Evolutionary conservation across 2,329 filamentous ascomycete species (phyloP).

Genomic region (Westerdykella ornata): DNA sequence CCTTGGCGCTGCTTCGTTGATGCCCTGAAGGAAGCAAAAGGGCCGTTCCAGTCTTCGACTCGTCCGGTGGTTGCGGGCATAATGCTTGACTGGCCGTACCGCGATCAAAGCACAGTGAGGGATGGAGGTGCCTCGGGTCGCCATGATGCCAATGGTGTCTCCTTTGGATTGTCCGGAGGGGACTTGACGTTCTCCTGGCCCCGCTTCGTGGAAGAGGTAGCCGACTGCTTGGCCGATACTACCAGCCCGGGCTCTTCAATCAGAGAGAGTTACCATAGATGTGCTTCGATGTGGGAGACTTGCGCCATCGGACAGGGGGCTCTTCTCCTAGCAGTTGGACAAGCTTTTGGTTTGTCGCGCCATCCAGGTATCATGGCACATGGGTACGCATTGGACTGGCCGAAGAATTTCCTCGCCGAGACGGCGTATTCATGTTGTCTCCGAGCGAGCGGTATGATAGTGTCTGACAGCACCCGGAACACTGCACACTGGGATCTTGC

Average conservation of each 20-base stretch:
- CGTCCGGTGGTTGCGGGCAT: slow-evolving; percentile 27
- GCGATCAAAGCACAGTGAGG: slow-evolving; percentile 15
- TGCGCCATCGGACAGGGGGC: slow-evolving; percentile 40
- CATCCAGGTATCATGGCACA: slow-evolving; percentile 31
- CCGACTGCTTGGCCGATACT: slow-evolving; percentile 29
- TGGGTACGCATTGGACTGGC: slow-evolving; percentile 41
- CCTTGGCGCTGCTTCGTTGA: slow-evolving; percentile 15
- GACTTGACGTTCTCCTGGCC: slow-evolving; percentile 27
- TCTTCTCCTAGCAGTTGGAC: slow-evolving; percentile 35
- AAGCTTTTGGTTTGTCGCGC: slow-evolving; percentile 34
- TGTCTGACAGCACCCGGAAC: slow-evolving; percentile 13
- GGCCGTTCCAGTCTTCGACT: slow-evolving; percentile 18
- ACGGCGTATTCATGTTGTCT: slow-evolving; percentile 10
- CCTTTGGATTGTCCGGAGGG: slow-evolving; percentile 23
- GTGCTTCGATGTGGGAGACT: slow-evolving; percentile 41
- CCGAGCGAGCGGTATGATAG: slow-evolving; percentile 3
- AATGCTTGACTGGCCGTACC: slow-evolving; percentile 27
- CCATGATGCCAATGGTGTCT: slow-evolving; percentile 21
- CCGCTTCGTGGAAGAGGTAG: slow-evolving; percentile 26
- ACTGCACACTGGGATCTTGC: slow-evolving; percentile 28
- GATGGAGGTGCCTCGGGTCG: slow-evolving; percentile 22
- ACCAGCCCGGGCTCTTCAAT: slow-evolving; percentile 33
- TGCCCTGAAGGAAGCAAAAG: slow-evolving; percentile 19
- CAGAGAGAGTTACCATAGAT: slow-evolving; percentile 32
- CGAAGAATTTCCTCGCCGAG: slow-evolving; percentile 37